A percentile compares a stretch with the other conserved stretches of the same genome.
These are phyloP conservation scores for Pyricularia sp. DNA, from an alignment of 2,329 filamentous ascomycete species.

Conservation along the genomic window DNA sequence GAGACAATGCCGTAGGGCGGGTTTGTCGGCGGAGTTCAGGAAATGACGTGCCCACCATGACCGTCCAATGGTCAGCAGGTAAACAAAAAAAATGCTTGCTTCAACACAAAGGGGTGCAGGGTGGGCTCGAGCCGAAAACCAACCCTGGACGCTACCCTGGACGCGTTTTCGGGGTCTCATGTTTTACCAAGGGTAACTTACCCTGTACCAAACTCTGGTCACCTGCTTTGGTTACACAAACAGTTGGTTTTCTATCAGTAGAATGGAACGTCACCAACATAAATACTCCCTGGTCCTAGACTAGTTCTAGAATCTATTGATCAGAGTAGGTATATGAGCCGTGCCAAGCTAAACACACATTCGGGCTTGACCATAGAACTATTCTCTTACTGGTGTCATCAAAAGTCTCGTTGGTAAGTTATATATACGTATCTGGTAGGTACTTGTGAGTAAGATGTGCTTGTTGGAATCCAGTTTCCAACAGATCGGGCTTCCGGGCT, in stretches of 20 bases:
- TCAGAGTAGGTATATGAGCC: not conserved
- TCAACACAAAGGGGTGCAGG: no score
- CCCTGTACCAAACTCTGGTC: not conserved
- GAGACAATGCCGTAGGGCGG: not conserved
- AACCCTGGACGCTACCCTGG: not conserved
- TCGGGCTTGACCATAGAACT: not conserved
- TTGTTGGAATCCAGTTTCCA: no score
- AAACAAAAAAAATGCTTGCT: not conserved
- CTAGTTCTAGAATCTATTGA: no score
- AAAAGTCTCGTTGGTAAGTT: no score
- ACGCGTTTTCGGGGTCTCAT: not conserved
- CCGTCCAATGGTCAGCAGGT: not conserved
- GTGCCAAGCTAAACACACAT: not conserved
- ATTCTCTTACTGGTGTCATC: no score
- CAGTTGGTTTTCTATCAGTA: not conserved
- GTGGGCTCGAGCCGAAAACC: no score
- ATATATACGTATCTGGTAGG: no score
- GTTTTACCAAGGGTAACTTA: not conserved
- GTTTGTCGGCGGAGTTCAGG: not conserved
- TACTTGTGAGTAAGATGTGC: no score
- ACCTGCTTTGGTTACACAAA: no score
- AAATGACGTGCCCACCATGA: not conserved
- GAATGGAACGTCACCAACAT: not conserved
- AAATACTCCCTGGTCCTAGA: not conserved
- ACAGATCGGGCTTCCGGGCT: no score